A percentile compares a stretch with the other conserved stretches of the same genome.
Conservation (phyloP, 192 early-diverging fungal genomes). For the Phycomyces nitens region DNA sequence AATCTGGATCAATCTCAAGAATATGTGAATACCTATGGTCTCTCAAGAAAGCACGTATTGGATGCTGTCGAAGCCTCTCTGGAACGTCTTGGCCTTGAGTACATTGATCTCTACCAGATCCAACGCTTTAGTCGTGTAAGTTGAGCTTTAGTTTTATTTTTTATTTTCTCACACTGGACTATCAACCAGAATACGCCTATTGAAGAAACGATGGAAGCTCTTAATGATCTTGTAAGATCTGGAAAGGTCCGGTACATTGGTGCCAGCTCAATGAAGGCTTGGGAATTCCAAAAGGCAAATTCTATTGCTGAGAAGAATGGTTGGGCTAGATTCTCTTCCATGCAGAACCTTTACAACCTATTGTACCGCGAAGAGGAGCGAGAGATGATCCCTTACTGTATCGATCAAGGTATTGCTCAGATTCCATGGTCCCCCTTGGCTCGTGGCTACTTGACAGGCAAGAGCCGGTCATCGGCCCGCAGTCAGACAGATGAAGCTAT, state of each 20-base stretch:
- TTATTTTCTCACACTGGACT: too few species aligned
- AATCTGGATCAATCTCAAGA: neutral
- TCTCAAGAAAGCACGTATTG: conserved; percentile 29
- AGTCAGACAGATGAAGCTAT: neutral
- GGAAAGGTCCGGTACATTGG: conserved; percentile 44
- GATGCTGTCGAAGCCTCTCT: conserved; percentile 29
- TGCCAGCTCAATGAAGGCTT: conserved; percentile 29
- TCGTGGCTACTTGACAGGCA: conserved; percentile 38
- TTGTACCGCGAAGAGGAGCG: conserved; percentile 54
- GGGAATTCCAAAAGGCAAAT: conserved; percentile 49
- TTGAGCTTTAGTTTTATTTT: neutral
- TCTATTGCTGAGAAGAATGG: conserved; percentile 45
- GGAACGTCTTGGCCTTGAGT: conserved; percentile 28
- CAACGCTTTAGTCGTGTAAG: conserved; percentile 32
- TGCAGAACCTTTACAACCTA: conserved; percentile 47
- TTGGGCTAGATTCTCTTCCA: conserved; percentile 47
- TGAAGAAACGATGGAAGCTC: conserved; percentile 38
- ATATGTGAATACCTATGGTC: conserved; percentile 20
- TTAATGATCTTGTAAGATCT: conserved; percentile 36
- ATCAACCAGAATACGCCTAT: conserved; percentile 38
- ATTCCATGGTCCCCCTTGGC: conserved; percentile 54
- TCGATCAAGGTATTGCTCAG: conserved; percentile 38
- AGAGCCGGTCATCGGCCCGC: neutral
- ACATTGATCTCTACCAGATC: conserved; percentile 55
- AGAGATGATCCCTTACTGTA: conserved; percentile 49